These are phyloP conservation scores for Chlamydomonas asymmetrica DNA, from an alignment of 139 green algal species.

Conservation along the genomic window DNA sequence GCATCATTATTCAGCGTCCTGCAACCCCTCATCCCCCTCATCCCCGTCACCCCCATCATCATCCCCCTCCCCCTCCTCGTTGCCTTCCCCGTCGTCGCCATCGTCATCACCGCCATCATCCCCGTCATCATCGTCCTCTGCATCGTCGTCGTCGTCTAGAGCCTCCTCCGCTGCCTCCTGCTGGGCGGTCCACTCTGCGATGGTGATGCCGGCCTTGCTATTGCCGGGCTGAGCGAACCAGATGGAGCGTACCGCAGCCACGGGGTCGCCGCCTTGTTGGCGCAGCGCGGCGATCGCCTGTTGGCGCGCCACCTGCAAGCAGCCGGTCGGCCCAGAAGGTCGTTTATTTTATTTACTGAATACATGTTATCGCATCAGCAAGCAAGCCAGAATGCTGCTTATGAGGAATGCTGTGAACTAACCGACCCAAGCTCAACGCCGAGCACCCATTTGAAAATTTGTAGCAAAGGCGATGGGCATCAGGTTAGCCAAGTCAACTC, in stretches of 20 bases:
- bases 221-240: too few species aligned
- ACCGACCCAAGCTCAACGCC: too few species aligned
- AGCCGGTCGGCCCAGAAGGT: not conserved
- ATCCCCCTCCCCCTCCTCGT: not conserved
- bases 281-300: constrained; percentile 2
- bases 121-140: not conserved
- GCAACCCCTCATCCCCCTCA: not conserved
- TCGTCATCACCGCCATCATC: not conserved
- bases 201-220: too few species aligned
- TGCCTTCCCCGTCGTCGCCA: not conserved
- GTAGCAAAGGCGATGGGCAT: too few species aligned
- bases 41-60: not conserved
- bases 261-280: constrained; percentile 2
- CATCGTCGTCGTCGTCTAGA: not conserved
- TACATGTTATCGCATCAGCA: not conserved
- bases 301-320: not conserved
- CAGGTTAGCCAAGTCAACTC: too few species aligned
- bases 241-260: constrained; percentile 7
- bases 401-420: not conserved
- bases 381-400: not conserved
- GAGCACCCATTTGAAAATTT: too few species aligned
- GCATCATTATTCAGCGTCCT: too few species aligned
- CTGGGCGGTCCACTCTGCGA: too few species aligned
- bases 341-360: too few species aligned
- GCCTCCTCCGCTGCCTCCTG: too few species aligned